A percentile compares a stretch with the other conserved stretches of the same genome.
These are phyloP conservation scores for Collariella sp. DNA, from an alignment of 495 filamentous ascomycete species.

Conservation along the genomic window DNA sequence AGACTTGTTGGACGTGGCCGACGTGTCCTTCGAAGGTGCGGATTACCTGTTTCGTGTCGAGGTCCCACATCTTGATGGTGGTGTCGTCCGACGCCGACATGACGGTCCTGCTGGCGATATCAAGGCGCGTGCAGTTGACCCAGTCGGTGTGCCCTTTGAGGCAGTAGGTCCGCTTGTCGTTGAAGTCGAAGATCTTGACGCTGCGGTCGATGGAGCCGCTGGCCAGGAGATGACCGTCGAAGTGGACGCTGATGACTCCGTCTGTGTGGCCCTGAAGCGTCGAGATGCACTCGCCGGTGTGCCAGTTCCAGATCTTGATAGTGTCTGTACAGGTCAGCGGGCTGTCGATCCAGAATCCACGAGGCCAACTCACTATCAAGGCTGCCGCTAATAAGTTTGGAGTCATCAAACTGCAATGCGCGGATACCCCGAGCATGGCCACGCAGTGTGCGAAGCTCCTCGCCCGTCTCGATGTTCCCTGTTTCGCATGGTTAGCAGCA, in stretches of 20 bases:
- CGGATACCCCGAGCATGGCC: slow-evolving; percentile 80
- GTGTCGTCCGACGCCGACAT: slow-evolving; percentile 92
- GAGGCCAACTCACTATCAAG: slow-evolving; percentile 19
- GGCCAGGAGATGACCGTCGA: slow-evolving; percentile 70
- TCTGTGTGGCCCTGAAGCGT: slow-evolving; percentile 68
- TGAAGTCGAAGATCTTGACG: slow-evolving; percentile 90
- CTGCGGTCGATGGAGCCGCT: slow-evolving; percentile 83
- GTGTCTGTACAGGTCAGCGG: slow-evolving; percentile 35
- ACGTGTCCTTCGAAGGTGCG: slow-evolving; percentile 86
- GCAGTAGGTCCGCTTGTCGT: slow-evolving; percentile 65
- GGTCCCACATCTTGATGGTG: slow-evolving; percentile 62
- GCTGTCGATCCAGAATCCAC: background rate
- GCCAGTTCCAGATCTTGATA: slow-evolving; percentile 93
- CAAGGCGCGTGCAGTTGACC: slow-evolving; percentile 87
- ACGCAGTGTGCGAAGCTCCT: slow-evolving; percentile 70
- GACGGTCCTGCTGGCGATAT: slow-evolving; percentile 69
- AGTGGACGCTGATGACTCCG: slow-evolving; percentile 78
- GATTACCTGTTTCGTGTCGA: slow-evolving; percentile 72
- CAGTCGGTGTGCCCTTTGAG: slow-evolving; percentile 83
- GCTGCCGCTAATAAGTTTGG: slow-evolving; percentile 44
- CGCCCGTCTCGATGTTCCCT: slow-evolving; percentile 74
- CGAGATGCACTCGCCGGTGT: slow-evolving; percentile 78
- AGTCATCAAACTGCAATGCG: slow-evolving; percentile 87
- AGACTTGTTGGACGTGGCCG: slow-evolving; percentile 86
- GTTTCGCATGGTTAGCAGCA: background rate